Evolutionary conservation across 1,284 basidiomycete species (phyloP), one percentile per base, ranked within the genome.

Genomic region (Rhodofomes roseus): DNA sequence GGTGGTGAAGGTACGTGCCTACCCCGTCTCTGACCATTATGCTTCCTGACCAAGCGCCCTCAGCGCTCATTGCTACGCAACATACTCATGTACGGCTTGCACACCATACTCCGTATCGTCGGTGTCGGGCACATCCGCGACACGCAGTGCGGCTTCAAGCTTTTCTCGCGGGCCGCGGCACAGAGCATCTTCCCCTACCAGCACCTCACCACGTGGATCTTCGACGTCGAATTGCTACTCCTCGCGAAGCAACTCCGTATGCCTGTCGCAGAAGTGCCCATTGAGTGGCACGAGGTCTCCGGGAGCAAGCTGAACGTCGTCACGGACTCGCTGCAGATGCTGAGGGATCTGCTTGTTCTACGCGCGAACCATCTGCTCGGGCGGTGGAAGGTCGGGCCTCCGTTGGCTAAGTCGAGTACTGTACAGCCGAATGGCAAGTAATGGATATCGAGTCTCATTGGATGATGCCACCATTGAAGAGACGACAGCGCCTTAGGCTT

Each of bases 61-160:
- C 71, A 96, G 93, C 88, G 95, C 20, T 95, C 93, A 2, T 70
- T 90, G 36, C 71, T 97, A 20, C 88, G 95, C 23, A 98, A 97
- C 69, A 77, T 96, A 56, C 86, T 97, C 62, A 97, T 97, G 95
- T 90, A 95, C 68, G 87, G 86, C 12, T 85, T 98, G 62, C 95
- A 97, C 73, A 85, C 87, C 50, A 89, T 93, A 71, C 83, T 93
- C 9, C 85, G 88, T 34, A 82, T 95, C 56, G 85, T 95, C 40
- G 93, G 93, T 37, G 92, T 95, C 3, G 87, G 89, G 5, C 87
- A 93, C 68, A 92, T 97, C 65, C 85, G 89, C 36, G 95, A 97
- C 76, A 98, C 95, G 22, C 95, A 97, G 73, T 97, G 95, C 71
- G 95, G 95, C 40, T 98, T 98, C 85, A 97, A 98, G 75, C 84